A percentile compares a stretch with the other conserved stretches of the same genome.
These are phyloP conservation scores for Ophiorrhiza pumila DNA, from an alignment of 257 asterid genomes.

Conservation along the genomic window DNA sequence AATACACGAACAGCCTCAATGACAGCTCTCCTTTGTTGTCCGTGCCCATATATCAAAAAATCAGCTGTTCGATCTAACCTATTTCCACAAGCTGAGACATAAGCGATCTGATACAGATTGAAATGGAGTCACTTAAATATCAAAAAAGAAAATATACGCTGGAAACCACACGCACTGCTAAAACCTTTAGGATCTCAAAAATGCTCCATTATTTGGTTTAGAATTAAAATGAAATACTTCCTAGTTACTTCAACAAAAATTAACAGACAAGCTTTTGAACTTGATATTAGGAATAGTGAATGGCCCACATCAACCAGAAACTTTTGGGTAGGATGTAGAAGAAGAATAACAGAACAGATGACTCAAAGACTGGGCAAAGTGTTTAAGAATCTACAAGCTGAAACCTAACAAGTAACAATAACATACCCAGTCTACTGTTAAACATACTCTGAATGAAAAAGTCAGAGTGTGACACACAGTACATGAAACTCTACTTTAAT, in stretches of 20 bases:
- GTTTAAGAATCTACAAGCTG: not conserved
- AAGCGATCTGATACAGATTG: not conserved
- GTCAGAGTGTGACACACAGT: not conserved
- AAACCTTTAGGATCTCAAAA: not conserved
- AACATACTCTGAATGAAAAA: not conserved
- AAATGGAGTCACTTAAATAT: not conserved
- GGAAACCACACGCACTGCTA: not conserved
- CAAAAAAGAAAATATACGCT: not conserved
- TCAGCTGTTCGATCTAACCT: conserved; percentile 88
- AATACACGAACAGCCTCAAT: conserved; percentile 81
- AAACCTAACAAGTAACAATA: not conserved
- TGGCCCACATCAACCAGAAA: not conserved
- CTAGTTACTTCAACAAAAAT: not conserved
- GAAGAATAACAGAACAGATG: not conserved
- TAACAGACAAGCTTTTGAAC: not conserved
- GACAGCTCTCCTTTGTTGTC: conserved; percentile 90
- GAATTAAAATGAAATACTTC: not conserved
- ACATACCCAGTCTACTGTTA: not conserved
- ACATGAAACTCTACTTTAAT: not conserved
- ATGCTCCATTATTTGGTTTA: not conserved
- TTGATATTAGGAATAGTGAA: not conserved
- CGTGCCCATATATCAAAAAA: conserved; percentile 82
- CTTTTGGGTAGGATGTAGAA: too few relatives aligned
- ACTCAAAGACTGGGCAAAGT: too few relatives aligned
- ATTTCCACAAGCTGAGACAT: conserved; percentile 30